Evolutionary conservation across 495 filamentous ascomycete species (phyloP).

Genomic region (Lepraria neglecta): DNA sequence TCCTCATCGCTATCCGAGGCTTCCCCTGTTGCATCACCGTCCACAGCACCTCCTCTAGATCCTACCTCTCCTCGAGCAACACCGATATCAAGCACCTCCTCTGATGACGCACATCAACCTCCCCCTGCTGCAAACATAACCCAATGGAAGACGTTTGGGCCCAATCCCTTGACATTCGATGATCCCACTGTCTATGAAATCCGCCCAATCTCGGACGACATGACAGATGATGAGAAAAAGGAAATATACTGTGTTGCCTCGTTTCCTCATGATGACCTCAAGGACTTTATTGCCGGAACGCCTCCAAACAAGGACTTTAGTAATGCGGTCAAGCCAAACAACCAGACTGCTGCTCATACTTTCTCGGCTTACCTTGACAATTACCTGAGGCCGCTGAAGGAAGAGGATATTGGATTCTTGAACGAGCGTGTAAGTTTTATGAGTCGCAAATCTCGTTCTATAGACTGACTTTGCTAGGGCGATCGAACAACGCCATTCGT

Average conservation of each 20-base stretch:
- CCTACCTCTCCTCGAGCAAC: slow-evolving; percentile 48
- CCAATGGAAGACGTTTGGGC: slow-evolving; percentile 76
- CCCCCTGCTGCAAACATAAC: slow-evolving; percentile 69
- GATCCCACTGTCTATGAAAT: slow-evolving; percentile 96
- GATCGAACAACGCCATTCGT: slow-evolving; percentile 77
- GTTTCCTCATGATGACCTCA: slow-evolving; percentile 74
- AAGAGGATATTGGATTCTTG: slow-evolving; percentile 92
- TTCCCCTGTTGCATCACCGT: slow-evolving; percentile 47
- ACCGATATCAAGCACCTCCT: slow-evolving; percentile 53
- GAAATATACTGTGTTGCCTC: slow-evolving; percentile 79
- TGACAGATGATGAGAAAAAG: slow-evolving; percentile 73
- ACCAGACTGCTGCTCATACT: slow-evolving; percentile 85
- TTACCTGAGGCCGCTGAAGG: slow-evolving; percentile 80
- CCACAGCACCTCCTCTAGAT: slow-evolving; percentile 35
- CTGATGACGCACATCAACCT: slow-evolving; percentile 63
- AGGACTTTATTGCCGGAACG: slow-evolving; percentile 76
- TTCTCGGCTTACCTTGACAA: slow-evolving; percentile 86
- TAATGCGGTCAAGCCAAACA: slow-evolving; percentile 75
- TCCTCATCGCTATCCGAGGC: slow-evolving; percentile 56
- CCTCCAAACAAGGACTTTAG: slow-evolving; percentile 92
- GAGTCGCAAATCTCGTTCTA: background rate
- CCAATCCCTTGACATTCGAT: slow-evolving; percentile 83
- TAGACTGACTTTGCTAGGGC: slow-evolving; percentile 41
- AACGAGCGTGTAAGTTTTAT: slow-evolving; percentile 58
- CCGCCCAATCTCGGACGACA: slow-evolving; percentile 59